phyloP scores from a whole-genome alignment of 192 early-diverging fungal species.

The Helicostylum pulchrum region DNA sequence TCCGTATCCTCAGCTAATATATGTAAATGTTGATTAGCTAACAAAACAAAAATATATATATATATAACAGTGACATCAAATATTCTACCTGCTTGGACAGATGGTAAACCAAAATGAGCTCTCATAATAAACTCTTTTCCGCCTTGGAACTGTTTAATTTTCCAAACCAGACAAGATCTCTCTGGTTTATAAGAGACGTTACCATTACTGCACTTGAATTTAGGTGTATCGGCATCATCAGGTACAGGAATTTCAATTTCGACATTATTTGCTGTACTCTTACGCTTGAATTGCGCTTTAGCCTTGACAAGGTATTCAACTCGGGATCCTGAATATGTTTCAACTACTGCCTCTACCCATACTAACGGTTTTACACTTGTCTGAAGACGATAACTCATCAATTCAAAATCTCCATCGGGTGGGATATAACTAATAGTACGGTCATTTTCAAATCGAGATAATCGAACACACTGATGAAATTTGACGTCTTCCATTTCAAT shows the following conservation, averaged over 20 bases:
- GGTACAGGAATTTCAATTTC: conserved; percentile 98
- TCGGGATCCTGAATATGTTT: conserved; percentile 86
- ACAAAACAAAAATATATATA: not conserved
- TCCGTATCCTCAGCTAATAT: conserved; percentile 78
- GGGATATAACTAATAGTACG: conserved; percentile 89
- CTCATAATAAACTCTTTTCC: conserved; percentile 94
- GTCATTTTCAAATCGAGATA: conserved; percentile 83
- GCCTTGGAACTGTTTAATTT: conserved; percentile 97
- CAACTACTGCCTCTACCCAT: conserved; percentile 79
- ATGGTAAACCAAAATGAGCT: conserved; percentile 82
- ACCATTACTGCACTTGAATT: conserved; percentile 85
- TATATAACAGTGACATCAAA: not conserved
- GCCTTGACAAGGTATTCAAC: conserved; percentile 98
- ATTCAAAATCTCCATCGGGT: conserved; percentile 65
- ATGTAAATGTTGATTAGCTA: not conserved
- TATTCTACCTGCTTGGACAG: conserved; percentile 65
- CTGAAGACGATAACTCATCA: conserved; percentile 86
- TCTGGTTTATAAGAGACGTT: conserved; percentile 92
- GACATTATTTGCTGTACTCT: conserved; percentile 96
- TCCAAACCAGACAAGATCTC: conserved; percentile 92
- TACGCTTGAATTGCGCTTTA: conserved; percentile 95
- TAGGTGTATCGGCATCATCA: conserved; percentile 92
- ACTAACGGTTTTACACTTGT: conserved; percentile 82
- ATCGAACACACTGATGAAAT: conserved; percentile 89
- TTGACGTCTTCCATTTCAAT: conserved; percentile 91